Base-by-base conservation (phyloP, 371 early-diverging fungal species). In the Vairimorpha apis region DNA sequence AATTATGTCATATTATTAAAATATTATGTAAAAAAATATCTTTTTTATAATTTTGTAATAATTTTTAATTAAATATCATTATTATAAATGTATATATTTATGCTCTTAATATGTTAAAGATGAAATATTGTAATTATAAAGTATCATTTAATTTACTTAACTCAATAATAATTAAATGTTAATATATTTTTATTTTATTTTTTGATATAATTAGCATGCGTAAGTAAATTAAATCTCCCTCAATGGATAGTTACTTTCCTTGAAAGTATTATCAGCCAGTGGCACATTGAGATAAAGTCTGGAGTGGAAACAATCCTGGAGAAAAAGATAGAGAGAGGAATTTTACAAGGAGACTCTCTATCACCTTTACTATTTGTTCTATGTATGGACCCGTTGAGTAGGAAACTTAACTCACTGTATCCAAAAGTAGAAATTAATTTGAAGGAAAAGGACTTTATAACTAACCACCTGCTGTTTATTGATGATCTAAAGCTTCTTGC, bases 301-400 rank as follows among this genome's bases (percentile, higher is more conserved):
- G 33, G n/a, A 32, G 10, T 13, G 8, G n/a, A n/a, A 58, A 58
- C 29, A 12, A 30, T 58, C 10, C 29, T 58, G 32, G 43, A 67
- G 8, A 41, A 59, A 27, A 37, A 33, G 32, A 33, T 69, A 13
- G 43, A 69, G 18, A n/a, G 32, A 23, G 65, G 70, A n/a, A 30
- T 69, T 5, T 32, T 67, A 16, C 67, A 63, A 32, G 67, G 63
- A 10, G 67, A 67, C 29, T n/a, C 23, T n/a, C 59, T 69, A 4
- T 69, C 59, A 3, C 70, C 64, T 4, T 29, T 69, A 13, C 32
- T 69, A 8, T 69, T 69, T 33, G n/a, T 63, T 14, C 35, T 69
- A 33, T 69, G 56, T 45, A 69, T 69, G 70, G 70, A 69, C 18
- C 70, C 32, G 25, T 14, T 69, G 25, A 69, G 70, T 27, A 41